Evolutionary conservation across 2,329 filamentous ascomycete genomes (phyloP).

Genomic region (Cadophora gregata): DNA sequence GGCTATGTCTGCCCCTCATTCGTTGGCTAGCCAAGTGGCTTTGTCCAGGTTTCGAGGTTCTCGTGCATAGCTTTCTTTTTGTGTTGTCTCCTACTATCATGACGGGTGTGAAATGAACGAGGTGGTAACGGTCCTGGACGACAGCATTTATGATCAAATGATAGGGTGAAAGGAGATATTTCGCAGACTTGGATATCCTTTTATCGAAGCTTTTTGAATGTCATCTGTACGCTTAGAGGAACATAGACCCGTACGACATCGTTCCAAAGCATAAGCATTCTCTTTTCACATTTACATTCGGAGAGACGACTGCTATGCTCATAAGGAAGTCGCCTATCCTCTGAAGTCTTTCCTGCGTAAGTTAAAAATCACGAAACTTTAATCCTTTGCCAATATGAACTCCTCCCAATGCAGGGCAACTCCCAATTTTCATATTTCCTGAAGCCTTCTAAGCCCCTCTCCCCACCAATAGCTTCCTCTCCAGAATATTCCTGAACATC

Average conservation of each 20-base stretch:
- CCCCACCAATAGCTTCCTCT: slow-evolving; percentile 20
- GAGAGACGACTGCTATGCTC: slow-evolving; percentile 28
- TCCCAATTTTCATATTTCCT: slow-evolving; percentile 32
- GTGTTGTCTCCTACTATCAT: not conserved
- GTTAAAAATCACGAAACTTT: slow-evolving; percentile 21
- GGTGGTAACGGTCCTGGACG: not conserved
- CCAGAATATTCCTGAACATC: slow-evolving; percentile 1
- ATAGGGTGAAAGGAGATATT: not conserved
- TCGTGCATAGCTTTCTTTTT: not conserved
- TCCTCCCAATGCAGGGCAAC: slow-evolving; percentile 39
- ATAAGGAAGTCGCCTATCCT: slow-evolving; percentile 16
- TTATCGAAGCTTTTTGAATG: not conserved
- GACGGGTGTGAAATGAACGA: not conserved
- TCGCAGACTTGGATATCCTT: not conserved
- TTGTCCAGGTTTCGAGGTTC: not conserved
- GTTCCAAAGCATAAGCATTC: not conserved
- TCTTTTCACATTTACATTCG: slow-evolving; percentile 27
- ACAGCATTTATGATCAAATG: no score
- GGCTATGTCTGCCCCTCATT: not conserved
- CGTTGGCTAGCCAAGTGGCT: not conserved
- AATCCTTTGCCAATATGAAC: slow-evolving; percentile 30
- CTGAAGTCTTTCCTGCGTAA: slow-evolving; percentile 16
- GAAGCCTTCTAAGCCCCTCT: slow-evolving; percentile 20
- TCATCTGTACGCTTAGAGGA: not conserved
- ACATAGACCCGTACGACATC: not conserved